Conservation (phyloP, 176 grass and related monocot species). For the Paspalum notatum region DNA sequence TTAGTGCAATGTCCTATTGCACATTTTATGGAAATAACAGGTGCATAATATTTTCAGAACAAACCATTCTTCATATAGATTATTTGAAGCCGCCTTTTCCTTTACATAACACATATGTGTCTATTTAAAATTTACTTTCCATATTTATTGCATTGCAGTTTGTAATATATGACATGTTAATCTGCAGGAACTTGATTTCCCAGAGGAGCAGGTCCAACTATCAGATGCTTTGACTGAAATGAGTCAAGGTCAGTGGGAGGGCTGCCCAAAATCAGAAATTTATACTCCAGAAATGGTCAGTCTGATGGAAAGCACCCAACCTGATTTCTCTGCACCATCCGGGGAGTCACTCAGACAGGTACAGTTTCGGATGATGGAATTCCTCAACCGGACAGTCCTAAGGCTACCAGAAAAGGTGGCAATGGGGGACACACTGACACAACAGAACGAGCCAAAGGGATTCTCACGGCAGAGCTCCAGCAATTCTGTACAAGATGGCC, state of each 20-base stretch:
- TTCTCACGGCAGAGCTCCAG: constrained; percentile 71
- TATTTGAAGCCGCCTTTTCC: neutral
- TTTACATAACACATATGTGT: neutral
- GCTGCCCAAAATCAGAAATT: constrained; percentile 70
- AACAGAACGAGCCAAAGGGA: constrained; percentile 63
- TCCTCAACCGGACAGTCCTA: constrained; percentile 65
- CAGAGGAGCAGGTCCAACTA: constrained; percentile 71
- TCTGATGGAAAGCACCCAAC: constrained; percentile 68
- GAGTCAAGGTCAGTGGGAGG: constrained; percentile 90
- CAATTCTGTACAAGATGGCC: constrained; percentile 70
- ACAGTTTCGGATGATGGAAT: constrained; percentile 79
- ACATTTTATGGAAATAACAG: neutral
- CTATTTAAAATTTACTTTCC: neutral
- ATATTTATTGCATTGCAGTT: neutral
- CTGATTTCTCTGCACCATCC: constrained; percentile 79
- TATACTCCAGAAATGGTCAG: constrained; percentile 77
- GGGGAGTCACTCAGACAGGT: constrained; percentile 91
- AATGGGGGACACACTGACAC: constrained; percentile 44
- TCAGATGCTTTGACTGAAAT: constrained; percentile 84
- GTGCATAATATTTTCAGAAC: neutral
- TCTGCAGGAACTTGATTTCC: constrained; percentile 86
- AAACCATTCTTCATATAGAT: neutral
- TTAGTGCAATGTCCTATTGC: neutral
- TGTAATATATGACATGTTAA: constrained; percentile 4
- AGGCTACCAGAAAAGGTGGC: constrained; percentile 85